A percentile compares a stretch with the other conserved stretches of the same genome.
Evolutionary conservation across 345 rosid species (phyloP).

Genomic region (Xanthoceras sorbifolium): DNA sequence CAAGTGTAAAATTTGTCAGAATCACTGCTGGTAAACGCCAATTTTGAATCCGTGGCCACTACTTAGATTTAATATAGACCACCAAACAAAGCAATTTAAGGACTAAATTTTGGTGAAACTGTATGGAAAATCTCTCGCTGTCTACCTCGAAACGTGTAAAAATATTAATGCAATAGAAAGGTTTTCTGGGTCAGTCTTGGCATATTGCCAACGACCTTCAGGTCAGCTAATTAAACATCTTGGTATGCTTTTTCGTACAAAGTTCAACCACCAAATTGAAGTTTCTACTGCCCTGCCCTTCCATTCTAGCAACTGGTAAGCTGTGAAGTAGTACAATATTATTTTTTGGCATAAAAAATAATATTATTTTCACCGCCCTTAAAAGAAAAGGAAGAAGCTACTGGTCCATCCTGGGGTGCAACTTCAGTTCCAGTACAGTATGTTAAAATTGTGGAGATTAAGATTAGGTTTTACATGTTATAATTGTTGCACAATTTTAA

Average conservation of each 20-base stretch:
- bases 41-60: not conserved
- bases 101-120: not conserved
- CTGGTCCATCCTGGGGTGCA: no score
- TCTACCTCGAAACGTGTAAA: not conserved
- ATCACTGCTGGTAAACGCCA: no score
- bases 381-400: no score
- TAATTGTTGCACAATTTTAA: not conserved
- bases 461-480: no score
- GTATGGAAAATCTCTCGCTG: not conserved
- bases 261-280: not conserved
- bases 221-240: not conserved
- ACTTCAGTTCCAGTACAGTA: no score
- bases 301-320: no score
- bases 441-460: no score
- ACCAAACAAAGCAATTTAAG: conserved; percentile 1
- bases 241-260: not conserved
- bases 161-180: not conserved
- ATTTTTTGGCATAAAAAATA: no score
- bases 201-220: not conserved
- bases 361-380: no score
- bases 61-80: not conserved
- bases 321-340: not conserved
- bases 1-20: not conserved
- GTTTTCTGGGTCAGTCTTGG: not conserved
- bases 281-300: not conserved